Percentiles rank a stretch among this genome's conserved stretches.
Evolutionary conservation across 2,329 filamentous ascomycete species (phyloP).

Genomic region (Alternaria sp.): DNA sequence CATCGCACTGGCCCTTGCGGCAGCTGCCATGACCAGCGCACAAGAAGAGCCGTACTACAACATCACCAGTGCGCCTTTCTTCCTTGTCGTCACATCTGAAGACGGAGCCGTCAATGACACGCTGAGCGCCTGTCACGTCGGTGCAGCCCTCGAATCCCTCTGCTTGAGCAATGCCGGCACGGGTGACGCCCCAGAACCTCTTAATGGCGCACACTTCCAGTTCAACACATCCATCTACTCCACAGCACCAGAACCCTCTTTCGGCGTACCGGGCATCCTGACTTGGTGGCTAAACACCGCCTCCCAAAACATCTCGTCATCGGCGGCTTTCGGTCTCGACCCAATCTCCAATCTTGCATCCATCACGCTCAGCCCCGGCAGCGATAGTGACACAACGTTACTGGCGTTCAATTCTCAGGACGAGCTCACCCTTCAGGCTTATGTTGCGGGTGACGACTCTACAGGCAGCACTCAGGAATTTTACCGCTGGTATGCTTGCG

Average conservation of each 20-base stretch:
- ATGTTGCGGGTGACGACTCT: slow-evolving; percentile 51
- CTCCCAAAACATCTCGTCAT: slow-evolving; percentile 29
- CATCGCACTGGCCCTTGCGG: slow-evolving; percentile 35
- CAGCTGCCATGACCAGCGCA: slow-evolving; percentile 36
- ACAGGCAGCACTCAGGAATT: slow-evolving; percentile 35
- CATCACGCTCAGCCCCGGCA: slow-evolving; percentile 52
- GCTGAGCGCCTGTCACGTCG: slow-evolving; percentile 58
- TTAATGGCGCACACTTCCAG: slow-evolving; percentile 35
- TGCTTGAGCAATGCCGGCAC: slow-evolving; percentile 47
- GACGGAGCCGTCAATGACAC: slow-evolving; percentile 53
- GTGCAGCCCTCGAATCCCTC: slow-evolving; percentile 59
- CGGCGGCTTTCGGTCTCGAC: slow-evolving; percentile 50
- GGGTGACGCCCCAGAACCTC: slow-evolving; percentile 29
- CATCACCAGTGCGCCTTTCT: slow-evolving; percentile 56
- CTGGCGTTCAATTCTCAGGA: slow-evolving; percentile 55
- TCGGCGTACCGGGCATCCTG: slow-evolving; percentile 51
- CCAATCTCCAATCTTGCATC: slow-evolving; percentile 54
- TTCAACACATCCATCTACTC: slow-evolving; percentile 47
- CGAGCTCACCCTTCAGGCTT: slow-evolving; percentile 53
- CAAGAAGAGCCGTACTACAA: slow-evolving; percentile 39
- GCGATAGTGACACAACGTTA: slow-evolving; percentile 28
- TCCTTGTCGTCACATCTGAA: slow-evolving; percentile 52
- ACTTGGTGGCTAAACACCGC: slow-evolving; percentile 43
- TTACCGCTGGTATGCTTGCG: slow-evolving; percentile 58
- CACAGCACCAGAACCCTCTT: slow-evolving; percentile 23